Evolutionary conservation across 192 early-diverging fungal species (phyloP).

Genomic region (Thoreauomyces humboldtii): DNA sequence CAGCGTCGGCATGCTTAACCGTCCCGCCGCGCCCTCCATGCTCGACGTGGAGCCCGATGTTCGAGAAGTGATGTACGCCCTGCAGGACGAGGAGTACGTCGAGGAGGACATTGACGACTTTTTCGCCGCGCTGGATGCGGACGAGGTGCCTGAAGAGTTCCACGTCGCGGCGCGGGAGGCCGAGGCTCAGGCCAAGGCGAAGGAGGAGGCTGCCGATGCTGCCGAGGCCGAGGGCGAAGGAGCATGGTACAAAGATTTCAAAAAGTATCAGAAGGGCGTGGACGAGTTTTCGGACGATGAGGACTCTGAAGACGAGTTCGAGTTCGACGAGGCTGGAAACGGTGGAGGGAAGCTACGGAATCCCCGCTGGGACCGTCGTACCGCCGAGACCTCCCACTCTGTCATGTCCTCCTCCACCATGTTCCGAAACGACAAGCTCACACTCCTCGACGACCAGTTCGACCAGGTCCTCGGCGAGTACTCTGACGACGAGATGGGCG

Average conservation of each 20-base stretch:
- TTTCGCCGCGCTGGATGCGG: constrained; percentile 74
- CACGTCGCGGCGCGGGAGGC: constrained; percentile 33
- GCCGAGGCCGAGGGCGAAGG: constrained; percentile 47
- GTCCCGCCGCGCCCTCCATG: constrained; percentile 50
- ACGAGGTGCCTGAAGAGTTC: constrained; percentile 59
- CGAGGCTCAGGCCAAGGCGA: constrained; percentile 38
- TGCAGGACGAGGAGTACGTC: constrained; percentile 89
- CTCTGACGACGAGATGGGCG: constrained; percentile 48
- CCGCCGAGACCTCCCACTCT: constrained; percentile 60
- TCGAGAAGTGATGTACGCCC: constrained; percentile 86
- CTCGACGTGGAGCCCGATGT: constrained; percentile 79
- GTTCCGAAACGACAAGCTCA: constrained; percentile 88
- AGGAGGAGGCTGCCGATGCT: constrained; percentile 48
- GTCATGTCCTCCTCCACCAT: constrained; percentile 87
- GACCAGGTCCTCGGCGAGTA: constrained; percentile 65
- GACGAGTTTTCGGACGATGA: constrained; percentile 11
- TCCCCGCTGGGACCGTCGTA: constrained; percentile 16
- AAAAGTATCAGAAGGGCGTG: constrained; percentile 18
- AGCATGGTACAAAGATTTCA: constrained; percentile 31
- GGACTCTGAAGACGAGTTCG: constrained; percentile 27
- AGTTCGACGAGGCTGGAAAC: constrained; percentile 25
- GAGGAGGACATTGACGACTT: constrained; percentile 83
- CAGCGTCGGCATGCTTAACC: constrained; percentile 67
- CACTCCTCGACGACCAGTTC: constrained; percentile 90
- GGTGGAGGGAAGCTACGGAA: background rate